Base-by-base conservation (phyloP, 2,329 filamentous ascomycete genomes). In the Fusarium tupiense region DNA sequence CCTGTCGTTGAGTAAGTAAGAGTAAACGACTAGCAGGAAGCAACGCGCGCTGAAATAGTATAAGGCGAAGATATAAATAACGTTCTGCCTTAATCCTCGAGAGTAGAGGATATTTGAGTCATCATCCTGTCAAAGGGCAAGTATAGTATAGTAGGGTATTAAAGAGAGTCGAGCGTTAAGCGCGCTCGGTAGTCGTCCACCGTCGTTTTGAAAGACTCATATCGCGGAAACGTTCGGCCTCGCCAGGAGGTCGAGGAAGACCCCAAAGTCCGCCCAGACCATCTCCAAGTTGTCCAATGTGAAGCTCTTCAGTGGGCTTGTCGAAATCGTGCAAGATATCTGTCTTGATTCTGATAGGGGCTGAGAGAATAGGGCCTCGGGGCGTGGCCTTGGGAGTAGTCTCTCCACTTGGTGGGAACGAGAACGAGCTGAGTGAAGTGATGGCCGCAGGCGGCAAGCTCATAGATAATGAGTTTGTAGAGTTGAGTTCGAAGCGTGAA, bases 151-250 rank as follows among this genome's bases (percentile, higher is more conserved):
- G 40, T 57, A 41, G 53, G 63, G 59, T 64, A 71, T 64, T 53
- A 62, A 50, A 47, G 31, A 46, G 29, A 61, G 31, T 26, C 12
- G 35, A 61, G 57, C 38, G 43, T 62, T 37, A 79, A 54, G 75
- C 77, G 63, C 81, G 83, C 74, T 90, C 88, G 52, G 85, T 89
- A 9, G 89, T 85, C 29, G 88, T 89, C 88, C 88, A 90, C 31
- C 88, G 83, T 59, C 88, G 80, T 80, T 90, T 90, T 3, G 84
- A 81, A 26, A 83, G 81, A 40, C 82, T 84, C 64, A 84, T 65
- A 64, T 89, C 88, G 12, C 86, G 82, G 37, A 84, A 80, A 37
- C 81, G 82, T 61, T 89, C 87, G 2, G 84, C 85, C 47, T 86
- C 83, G 13, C 82, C 85, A 20, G 84, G 82, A 26, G 86, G 84